Base-by-base conservation (phyloP, 1,284 basidiomycete species). In the Marasmius tenuissimus region DNA sequence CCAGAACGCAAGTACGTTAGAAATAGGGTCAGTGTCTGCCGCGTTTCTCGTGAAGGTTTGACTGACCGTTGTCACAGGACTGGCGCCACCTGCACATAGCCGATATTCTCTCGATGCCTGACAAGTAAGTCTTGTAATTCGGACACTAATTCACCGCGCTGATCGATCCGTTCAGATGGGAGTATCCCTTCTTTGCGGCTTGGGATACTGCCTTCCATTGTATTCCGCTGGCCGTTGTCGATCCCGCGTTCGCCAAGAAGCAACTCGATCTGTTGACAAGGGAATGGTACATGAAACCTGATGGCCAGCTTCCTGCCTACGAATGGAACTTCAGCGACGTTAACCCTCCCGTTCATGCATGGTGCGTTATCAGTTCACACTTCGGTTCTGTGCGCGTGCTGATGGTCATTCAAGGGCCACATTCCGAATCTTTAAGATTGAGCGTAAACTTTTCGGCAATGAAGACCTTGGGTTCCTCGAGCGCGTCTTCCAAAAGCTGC, bases 161-260 rank as follows among this genome's bases (percentile, higher is more conserved):
- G 22, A 53, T 50, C 22, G 8, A 34, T 63, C 14, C 54, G 8
- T 47, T 14, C 53, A 91, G 89, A 72, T 98, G 97, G 97, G 97
- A 99, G 76, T 97, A 97, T 71, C 95, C 95, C 0, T 97, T 96
- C 84, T 97, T 95, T 69, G 94, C 94, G 0, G 91, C 83, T 67
- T 93, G 96, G 96, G 96, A 98, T 75, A 96, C 93, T 2, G 97
- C 97, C 6, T 99, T 99, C 84, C 97, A 99, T 74, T 98, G 96
- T 71, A 94, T 99, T 65, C 97, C 97, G 0, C 85, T 99, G 8
- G 96, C 97, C 11, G 89, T 98, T 71, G 91, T 98, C 37, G 97
- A 99, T 73, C 92, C 97, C 2, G 81, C 87, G 0, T 98, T 97
- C 70, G 96, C 97, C 39, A 99, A 99, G 83, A 97, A 97, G 75